phyloP scores from a whole-genome alignment of 179 eudicot species.

The Vitellaria paradoxa region DNA sequence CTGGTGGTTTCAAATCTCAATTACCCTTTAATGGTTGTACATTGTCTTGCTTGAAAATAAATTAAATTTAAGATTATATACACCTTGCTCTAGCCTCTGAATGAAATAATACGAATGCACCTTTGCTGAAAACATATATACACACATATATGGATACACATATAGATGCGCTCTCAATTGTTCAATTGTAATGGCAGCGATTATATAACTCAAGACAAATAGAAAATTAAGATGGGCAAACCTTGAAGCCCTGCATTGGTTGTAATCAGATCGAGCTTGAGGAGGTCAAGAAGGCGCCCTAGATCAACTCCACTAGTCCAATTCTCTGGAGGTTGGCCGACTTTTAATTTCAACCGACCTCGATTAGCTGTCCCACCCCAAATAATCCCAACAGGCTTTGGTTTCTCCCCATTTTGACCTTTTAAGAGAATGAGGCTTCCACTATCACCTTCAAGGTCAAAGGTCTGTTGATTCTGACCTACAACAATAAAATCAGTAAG shows the following conservation, averaged over 20 bases:
- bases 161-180: too few species aligned
- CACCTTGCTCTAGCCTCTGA: background rate
- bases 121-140: too few species aligned
- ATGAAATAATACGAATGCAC: background rate
- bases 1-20: background rate
- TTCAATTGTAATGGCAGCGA: background rate
- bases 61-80: background rate
- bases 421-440: slow-evolving; percentile 58
- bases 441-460: slow-evolving; percentile 66
- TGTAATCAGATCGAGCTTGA: slow-evolving; percentile 57
- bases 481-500: slow-evolving; percentile 59
- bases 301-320: slow-evolving; percentile 66
- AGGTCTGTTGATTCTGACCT: slow-evolving; percentile 54
- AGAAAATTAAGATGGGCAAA: slow-evolving; percentile 19
- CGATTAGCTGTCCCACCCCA: slow-evolving; percentile 70
- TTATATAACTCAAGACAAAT: background rate
- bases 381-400: slow-evolving; percentile 53
- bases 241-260: slow-evolving; percentile 44
- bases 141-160: too few species aligned
- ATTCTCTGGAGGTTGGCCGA: slow-evolving; percentile 54
- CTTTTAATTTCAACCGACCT: slow-evolving; percentile 47
- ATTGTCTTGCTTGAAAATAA: background rate
- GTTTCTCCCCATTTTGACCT: slow-evolving; percentile 39
- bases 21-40: background rate
- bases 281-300: slow-evolving; percentile 59